These are phyloP conservation scores for Trichosporon sp. DNA, from an alignment of 1,284 basidiomycete genomes.

Conservation along the genomic window DNA sequence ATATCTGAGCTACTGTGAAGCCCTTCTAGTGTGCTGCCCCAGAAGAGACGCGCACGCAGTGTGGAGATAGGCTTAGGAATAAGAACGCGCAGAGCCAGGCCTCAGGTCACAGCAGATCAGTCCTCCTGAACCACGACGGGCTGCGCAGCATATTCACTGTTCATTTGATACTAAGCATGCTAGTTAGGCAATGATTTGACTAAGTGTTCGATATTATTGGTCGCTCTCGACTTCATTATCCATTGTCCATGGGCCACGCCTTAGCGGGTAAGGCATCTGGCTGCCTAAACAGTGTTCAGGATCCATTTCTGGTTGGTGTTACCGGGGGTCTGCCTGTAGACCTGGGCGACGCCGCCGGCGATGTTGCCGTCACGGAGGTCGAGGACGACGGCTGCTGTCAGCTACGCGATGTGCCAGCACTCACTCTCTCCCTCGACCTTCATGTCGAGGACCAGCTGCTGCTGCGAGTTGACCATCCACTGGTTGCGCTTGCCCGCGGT, in stretches of 20 bases:
- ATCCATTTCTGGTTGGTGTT: slow-evolving; percentile 2
- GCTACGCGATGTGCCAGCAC: neutral
- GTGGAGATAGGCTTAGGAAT: no score
- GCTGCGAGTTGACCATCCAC: neutral
- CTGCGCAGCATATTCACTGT: neutral
- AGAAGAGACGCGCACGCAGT: no score
- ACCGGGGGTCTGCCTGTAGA: neutral
- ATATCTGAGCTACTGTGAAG: no score
- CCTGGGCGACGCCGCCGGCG: neutral
- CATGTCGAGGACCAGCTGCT: neutral
- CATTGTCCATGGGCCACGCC: neutral
- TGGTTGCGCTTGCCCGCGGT: neutral
- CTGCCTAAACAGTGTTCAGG: neutral
- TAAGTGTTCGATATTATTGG: neutral
- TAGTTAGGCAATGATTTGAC: neutral
- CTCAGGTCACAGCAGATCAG: no score
- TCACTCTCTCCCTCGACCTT: neutral
- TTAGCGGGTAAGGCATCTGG: neutral
- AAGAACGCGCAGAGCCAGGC: no score
- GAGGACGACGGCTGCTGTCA: neutral
- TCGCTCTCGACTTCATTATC: neutral
- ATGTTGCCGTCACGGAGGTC: neutral
- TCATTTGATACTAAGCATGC: neutral
- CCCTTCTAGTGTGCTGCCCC: no score
- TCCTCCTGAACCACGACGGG: no score